A percentile compares a stretch with the other conserved stretches of the same genome.
Evolutionary conservation across 2,329 filamentous ascomycete genomes (phyloP).

Genomic region (Lasiodiplodia hormozganensis): DNA sequence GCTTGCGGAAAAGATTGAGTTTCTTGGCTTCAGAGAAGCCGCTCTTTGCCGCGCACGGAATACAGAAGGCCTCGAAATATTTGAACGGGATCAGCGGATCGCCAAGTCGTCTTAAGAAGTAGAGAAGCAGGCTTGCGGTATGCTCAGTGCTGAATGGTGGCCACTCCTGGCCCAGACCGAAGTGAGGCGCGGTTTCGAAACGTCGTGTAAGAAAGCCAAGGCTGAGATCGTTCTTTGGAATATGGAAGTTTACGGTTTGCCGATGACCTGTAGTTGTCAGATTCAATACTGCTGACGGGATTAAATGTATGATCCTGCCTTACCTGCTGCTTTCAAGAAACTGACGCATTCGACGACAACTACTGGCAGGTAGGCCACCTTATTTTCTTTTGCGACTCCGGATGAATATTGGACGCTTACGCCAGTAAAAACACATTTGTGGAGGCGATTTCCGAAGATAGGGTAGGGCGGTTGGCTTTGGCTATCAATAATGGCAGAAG

Average conservation of each 20-base stretch:
- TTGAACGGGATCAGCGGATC: background rate
- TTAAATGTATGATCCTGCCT: background rate
- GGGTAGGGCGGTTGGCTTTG: background rate
- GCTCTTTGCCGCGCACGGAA: background rate
- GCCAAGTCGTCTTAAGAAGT: background rate
- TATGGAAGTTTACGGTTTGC: background rate
- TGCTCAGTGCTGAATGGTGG: background rate
- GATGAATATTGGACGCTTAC: background rate
- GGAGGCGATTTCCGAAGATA: background rate
- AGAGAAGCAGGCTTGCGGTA: background rate
- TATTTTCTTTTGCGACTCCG: background rate
- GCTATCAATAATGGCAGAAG: no score
- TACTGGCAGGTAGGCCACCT: background rate
- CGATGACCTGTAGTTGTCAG: background rate
- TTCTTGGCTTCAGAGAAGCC: background rate
- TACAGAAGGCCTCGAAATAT: background rate
- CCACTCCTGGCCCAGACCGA: background rate
- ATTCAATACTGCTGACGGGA: background rate
- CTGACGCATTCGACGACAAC: conserved; percentile 1
- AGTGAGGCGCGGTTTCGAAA: background rate
- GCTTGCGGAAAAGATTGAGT: background rate
- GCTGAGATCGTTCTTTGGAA: background rate
- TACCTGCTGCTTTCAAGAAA: background rate
- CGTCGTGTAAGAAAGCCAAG: background rate
- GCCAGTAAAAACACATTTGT: background rate